Conservation (phyloP, 257 asterid genomes). For the Solanum ossicruentum region DNA sequence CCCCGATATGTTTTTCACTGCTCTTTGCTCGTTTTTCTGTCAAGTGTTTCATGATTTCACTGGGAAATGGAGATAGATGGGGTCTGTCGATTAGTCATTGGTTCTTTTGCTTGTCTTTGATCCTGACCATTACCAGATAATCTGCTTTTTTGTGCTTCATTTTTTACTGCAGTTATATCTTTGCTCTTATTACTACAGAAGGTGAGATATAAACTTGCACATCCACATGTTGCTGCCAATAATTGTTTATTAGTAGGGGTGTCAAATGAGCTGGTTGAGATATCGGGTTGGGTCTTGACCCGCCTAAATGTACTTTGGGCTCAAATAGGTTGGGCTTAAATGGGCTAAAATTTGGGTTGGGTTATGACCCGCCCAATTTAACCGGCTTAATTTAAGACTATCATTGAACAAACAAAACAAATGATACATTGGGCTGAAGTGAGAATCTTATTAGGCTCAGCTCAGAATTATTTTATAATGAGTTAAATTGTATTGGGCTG, state of each 20-base stretch:
- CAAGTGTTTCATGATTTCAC: background rate
- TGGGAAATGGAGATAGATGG: background rate
- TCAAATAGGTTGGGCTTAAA: too few species aligned
- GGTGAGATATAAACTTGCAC: background rate
- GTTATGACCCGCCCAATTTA: too few species aligned
- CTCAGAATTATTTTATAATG: too few species aligned
- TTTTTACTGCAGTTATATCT: background rate
- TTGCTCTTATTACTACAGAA: background rate
- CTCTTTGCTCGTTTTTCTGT: background rate
- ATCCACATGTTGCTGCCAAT: background rate
- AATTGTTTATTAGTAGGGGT: background rate
- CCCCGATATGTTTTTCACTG: background rate
- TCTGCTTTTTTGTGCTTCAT: background rate
- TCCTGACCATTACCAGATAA: background rate
- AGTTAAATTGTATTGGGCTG: too few species aligned
- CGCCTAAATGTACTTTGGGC: too few species aligned
- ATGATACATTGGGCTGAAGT: too few species aligned
- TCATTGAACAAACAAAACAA: too few species aligned
- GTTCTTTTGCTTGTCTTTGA: background rate
- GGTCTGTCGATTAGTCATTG: background rate
- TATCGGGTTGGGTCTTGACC: too few species aligned
- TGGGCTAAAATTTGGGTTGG: too few species aligned
- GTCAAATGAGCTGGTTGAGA: too few species aligned
- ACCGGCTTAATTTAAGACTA: too few species aligned
- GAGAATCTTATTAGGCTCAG: too few species aligned